These are phyloP conservation scores for Platanus orientalis DNA, from an alignment of 164 flowering plant species.

Conservation along the genomic window DNA sequence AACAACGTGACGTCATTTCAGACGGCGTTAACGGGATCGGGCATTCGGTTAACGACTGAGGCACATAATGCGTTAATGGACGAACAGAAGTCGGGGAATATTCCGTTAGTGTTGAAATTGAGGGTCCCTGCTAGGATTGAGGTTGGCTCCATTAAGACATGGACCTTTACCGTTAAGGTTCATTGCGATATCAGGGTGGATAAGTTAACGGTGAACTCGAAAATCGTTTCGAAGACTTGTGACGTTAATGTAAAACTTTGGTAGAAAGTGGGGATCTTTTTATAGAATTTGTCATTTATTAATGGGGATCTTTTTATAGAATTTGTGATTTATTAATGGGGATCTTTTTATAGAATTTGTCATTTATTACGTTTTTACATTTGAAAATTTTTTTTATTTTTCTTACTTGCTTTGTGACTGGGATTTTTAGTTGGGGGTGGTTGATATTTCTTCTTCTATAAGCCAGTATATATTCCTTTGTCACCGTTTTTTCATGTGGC, in stretches of 20 bases:
- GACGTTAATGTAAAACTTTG: slow-evolving; percentile 39
- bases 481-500: too few relatives aligned
- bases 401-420: too few relatives aligned
- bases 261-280: slow-evolving; percentile 13
- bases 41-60: slow-evolving; percentile 28
- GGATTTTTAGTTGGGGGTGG: too few relatives aligned
- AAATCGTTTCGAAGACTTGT: slow-evolving; percentile 49
- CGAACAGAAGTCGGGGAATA: slow-evolving; percentile 24
- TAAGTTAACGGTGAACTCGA: slow-evolving; percentile 43
- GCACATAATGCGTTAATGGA: slow-evolving; percentile 17
- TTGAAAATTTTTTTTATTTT: too few relatives aligned
- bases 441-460: too few relatives aligned
- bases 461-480: too few relatives aligned
- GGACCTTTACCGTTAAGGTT: slow-evolving; percentile 64
- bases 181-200: slow-evolving; percentile 58
- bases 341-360: too few relatives aligned
- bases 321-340: too few relatives aligned
- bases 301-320: too few relatives aligned
- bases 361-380: too few relatives aligned
- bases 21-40: slow-evolving; percentile 43
- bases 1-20: slow-evolving; percentile 60
- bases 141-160: slow-evolving; percentile 63
- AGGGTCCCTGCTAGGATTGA: slow-evolving; percentile 62
- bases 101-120: slow-evolving; percentile 52
- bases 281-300: too few relatives aligned